Percentiles rank a stretch among this genome's conserved stretches.
These are phyloP conservation scores for Ophiocordyceps camponoti-floridani DNA, from an alignment of 2,329 filamentous ascomycete species.

Conservation along the genomic window DNA sequence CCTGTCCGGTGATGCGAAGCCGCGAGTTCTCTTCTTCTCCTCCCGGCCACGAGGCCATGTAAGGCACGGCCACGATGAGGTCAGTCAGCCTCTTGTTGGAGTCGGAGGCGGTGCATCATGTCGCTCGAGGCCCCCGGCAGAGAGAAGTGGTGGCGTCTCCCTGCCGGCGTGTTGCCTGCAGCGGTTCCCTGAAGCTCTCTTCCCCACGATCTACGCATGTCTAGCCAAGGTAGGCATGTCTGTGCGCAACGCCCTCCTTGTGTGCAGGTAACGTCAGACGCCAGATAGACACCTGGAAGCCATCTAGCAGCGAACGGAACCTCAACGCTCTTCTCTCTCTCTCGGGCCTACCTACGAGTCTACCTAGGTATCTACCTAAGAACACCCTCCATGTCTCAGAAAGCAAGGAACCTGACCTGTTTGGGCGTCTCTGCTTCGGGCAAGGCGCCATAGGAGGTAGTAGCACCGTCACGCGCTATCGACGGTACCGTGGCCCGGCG, in stretches of 20 bases:
- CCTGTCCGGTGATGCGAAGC: conserved; percentile 10
- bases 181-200: background rate
- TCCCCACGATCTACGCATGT: background rate
- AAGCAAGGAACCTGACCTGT: background rate
- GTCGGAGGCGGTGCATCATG: conserved; percentile 1
- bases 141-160: background rate
- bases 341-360: background rate
- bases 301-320: background rate
- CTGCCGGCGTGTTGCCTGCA: background rate
- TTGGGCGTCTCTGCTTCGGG: background rate
- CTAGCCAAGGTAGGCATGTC: background rate
- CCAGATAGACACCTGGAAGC: background rate
- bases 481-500: background rate
- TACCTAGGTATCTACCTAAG: background rate
- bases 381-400: background rate
- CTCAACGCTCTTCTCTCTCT: background rate
- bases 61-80: conserved; percentile 8
- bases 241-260: background rate
- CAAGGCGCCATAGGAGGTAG: background rate
- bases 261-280: background rate
- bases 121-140: too few species aligned
- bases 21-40: conserved; percentile 3
- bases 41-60: conserved; percentile 11
- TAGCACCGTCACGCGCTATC: background rate
- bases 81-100: conserved; percentile 6